Conservation (phyloP, 2,329 filamentous ascomycete species). For the Podosphaera leucotricha region DNA sequence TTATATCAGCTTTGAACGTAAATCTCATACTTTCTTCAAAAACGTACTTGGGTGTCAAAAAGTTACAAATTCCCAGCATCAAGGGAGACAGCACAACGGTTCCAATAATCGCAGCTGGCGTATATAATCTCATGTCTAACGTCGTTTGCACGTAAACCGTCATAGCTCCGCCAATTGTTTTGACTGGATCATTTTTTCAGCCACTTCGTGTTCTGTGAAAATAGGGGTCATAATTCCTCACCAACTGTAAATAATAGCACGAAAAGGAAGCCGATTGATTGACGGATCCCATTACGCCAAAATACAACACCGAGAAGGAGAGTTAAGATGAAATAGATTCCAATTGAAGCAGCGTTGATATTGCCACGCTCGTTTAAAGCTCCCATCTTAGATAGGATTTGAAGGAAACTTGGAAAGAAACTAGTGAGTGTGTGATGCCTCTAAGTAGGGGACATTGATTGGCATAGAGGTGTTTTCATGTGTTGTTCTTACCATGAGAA, state of each 20-base stretch:
- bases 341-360: slow-evolving; percentile 1
- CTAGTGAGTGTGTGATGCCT: neutral
- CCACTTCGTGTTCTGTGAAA: neutral
- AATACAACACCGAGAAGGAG: neutral
- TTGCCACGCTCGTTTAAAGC: slow-evolving; percentile 1
- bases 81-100: slow-evolving; percentile 1
- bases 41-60: slow-evolving; percentile 1
- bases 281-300: neutral
- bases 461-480: neutral
- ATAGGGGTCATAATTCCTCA: neutral
- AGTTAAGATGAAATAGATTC: slow-evolving; percentile 1
- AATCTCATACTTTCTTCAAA: neutral
- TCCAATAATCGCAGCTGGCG: slow-evolving; percentile 1
- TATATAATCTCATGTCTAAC: neutral
- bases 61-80: neutral
- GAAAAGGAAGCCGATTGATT: neutral
- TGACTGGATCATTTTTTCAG: neutral
- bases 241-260: slow-evolving; percentile 1
- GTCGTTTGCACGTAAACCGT: slow-evolving; percentile 1
- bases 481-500: neutral
- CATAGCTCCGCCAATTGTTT: slow-evolving; percentile 1
- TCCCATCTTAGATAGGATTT: neutral
- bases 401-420: neutral
- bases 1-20: neutral
- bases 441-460: neutral